Base-by-base conservation (phyloP, 1,284 basidiomycete genomes). In the Cutaneotrichosporon sp. region DNA sequence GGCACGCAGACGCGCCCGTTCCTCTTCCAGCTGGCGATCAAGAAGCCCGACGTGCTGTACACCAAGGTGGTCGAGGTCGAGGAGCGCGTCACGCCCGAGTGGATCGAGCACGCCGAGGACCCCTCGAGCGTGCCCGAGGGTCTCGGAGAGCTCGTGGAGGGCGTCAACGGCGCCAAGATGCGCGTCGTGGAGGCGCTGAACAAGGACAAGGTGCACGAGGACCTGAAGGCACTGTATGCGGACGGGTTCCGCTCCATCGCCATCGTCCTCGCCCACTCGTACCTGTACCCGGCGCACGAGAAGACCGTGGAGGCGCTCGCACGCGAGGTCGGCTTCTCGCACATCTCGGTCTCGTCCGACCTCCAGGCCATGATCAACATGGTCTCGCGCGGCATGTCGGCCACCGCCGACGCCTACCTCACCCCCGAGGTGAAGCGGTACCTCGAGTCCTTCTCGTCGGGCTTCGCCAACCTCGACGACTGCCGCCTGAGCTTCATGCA, bases 401-500 rank as follows among this genome's bases (percentile, higher is more conserved):
- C 92, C 0, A 97, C 93, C 0, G 95, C 94, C 0, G 95, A 99
- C 71, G 97, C 95, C 2, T 99, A 99, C 76, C 86, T 98, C 31
- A 97, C 95, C 0, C 95, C 95, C 1, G 90, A 97, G 52, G 80
- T 97, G 36, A 82, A 85, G 24, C 84, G 86, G 31, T 97, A 97
- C 72, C 84, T 97, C n/a, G 88, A 94, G 67, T 91, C 92, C 0
- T 97, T 97, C 82, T 97, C 94, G 79, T 78, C 81, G 33, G 93
- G 94, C 0, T 97, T 97, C 69, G 90, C 95, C 67, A 84, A 70
- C n/a, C 71, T 71, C 55, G 59, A 67, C 45, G 58, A 73, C 22
- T 67, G 70, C 16, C 67, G 68, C 9, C 68, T 78, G 27, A 67
- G 72, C 36, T 94, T 94, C 74, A 95, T 94, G 91, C 87, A 87